Conservation (phyloP, 2,329 filamentous ascomycete genomes). For the Arthroderma uncinatum region DNA sequence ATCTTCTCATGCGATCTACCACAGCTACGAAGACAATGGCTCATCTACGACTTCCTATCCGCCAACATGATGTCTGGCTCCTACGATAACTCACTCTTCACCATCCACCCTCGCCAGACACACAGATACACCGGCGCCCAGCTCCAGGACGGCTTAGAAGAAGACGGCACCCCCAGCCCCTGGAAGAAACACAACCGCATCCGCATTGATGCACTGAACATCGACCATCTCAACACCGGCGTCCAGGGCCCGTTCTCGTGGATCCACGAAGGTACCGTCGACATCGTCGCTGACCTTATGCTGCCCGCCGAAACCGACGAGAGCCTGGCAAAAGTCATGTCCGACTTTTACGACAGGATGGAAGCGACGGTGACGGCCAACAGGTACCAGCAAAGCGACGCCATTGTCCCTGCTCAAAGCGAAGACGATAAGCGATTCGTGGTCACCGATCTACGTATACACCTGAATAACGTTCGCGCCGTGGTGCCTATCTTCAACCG, state of each 20-base stretch:
- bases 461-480: conserved; percentile 89
- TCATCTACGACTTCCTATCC: conserved; percentile 94
- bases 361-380: conserved; percentile 83
- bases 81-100: conserved; percentile 91
- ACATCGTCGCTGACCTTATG: conserved; percentile 92
- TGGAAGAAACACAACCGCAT: conserved; percentile 97
- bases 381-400: conserved; percentile 37
- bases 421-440: conserved; percentile 63
- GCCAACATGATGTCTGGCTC: conserved; percentile 94
- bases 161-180: conserved; percentile 53
- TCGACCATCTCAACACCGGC: conserved; percentile 89
- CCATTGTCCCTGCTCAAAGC: conserved; percentile 1
- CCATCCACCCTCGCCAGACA: conserved; percentile 85
- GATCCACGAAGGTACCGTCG: conserved; percentile 95
- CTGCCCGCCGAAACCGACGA: conserved; percentile 81
- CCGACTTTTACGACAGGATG: conserved; percentile 92
- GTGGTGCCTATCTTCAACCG: conserved; percentile 85
- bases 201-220: conserved; percentile 83
- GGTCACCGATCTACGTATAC: conserved; percentile 87
- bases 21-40: conserved; percentile 84
- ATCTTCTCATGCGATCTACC: conserved; percentile 94
- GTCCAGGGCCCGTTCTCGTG: conserved; percentile 91
- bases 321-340: conserved; percentile 84
- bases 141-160: conserved; percentile 45
- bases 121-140: conserved; percentile 63